A percentile compares a stretch with the other conserved stretches of the same genome.
Evolutionary conservation across 148 eudicot genomes (phyloP).

Genomic region (Silene conica): DNA sequence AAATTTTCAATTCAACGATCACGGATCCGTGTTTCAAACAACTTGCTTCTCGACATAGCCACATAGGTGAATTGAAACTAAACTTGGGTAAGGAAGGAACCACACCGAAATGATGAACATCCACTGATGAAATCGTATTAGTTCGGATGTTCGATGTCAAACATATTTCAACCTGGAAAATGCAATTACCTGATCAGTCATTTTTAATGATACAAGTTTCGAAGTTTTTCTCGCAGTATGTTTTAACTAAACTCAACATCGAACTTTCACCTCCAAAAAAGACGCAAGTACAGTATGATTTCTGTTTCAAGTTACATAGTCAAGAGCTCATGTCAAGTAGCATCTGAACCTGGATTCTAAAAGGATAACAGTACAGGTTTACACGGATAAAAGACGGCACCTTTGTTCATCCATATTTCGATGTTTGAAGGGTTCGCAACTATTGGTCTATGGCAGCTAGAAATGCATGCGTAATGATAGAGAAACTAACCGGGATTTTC

Average conservation of each 20-base stretch:
- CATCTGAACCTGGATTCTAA: too few relatives aligned
- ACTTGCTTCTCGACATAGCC: too few relatives aligned
- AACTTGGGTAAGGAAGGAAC: slow-evolving; percentile 6
- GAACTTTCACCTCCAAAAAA: not conserved
- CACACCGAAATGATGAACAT: slow-evolving; percentile 94
- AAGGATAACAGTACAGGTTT: too few relatives aligned
- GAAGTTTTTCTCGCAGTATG: too few relatives aligned
- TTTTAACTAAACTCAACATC: not conserved
- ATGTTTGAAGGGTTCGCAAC: not conserved
- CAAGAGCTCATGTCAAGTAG: too few relatives aligned
- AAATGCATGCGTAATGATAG: not conserved
- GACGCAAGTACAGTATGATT: too few relatives aligned
- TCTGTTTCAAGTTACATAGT: too few relatives aligned
- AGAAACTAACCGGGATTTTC: slow-evolving; percentile 64
- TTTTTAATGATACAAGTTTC: too few relatives aligned
- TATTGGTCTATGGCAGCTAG: too few relatives aligned
- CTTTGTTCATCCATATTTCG: too few relatives aligned
- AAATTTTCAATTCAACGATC: not conserved
- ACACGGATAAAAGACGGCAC: too few relatives aligned
- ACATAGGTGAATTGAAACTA: not conserved
- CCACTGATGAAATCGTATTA: slow-evolving; percentile 64
- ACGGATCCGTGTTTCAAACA: not conserved
- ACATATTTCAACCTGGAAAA: slow-evolving; percentile 90
- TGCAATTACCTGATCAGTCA: slow-evolving; percentile 9
- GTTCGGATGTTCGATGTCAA: slow-evolving; percentile 93